Conservation (phyloP, 169 alveolate genomes). For the Blepharisma undulans region DNA sequence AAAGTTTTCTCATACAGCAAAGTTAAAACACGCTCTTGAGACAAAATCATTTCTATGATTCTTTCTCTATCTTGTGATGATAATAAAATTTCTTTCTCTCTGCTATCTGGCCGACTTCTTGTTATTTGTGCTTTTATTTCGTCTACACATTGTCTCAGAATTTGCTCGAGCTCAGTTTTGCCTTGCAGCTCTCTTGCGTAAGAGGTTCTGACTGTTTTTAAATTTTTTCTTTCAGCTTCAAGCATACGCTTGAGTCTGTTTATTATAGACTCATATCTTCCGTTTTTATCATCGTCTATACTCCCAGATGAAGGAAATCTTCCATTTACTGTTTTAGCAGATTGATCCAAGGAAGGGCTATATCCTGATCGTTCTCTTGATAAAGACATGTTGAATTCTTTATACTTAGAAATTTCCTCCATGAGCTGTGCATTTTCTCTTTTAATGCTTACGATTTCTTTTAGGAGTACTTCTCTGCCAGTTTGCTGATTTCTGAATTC, state of each 20-base stretch:
- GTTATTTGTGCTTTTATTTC: constrained; percentile 62
- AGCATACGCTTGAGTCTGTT: constrained; percentile 48
- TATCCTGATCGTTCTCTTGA: background rate
- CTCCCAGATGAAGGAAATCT: too few relatives aligned
- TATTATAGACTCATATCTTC: constrained; percentile 52
- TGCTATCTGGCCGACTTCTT: constrained; percentile 49
- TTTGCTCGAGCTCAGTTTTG: constrained; percentile 51
- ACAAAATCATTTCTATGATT: constrained; percentile 45
- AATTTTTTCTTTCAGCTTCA: constrained; percentile 44
- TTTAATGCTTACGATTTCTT: constrained; percentile 33
- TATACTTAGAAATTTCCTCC: constrained; percentile 60
- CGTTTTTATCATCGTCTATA: too few relatives aligned
- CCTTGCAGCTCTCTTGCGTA: constrained; percentile 60
- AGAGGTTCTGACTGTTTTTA: constrained; percentile 48
- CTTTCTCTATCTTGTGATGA: constrained; percentile 46
- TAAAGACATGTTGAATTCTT: constrained; percentile 25
- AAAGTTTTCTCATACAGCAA: constrained; percentile 59
- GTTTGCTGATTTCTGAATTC: constrained; percentile 40
- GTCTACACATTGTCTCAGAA: constrained; percentile 61
- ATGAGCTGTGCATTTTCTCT: constrained; percentile 7
- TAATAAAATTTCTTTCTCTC: background rate
- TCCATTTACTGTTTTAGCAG: background rate
- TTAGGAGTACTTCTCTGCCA: constrained; percentile 55
- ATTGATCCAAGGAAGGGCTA: too few relatives aligned
- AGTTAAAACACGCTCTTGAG: constrained; percentile 54